Evolutionary conservation across 140 eudicot genomes (phyloP).

Genomic region (Artemisia princeps): DNA sequence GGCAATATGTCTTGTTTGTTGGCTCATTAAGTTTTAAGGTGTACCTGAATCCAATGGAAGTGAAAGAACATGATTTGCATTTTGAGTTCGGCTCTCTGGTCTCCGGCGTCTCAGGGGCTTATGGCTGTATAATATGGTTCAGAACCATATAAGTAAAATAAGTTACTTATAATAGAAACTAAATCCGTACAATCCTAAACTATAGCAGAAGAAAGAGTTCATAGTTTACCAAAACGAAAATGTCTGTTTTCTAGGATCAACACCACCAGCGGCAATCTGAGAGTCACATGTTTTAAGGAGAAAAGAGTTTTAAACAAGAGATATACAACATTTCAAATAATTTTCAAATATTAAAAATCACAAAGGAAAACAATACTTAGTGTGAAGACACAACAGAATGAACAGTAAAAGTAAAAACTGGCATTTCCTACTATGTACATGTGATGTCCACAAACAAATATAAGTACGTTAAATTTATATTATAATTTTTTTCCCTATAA

Average conservation of each 20-base stretch:
- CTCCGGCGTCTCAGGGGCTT: slow-evolving; percentile 44
- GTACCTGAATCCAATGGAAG: slow-evolving; percentile 45
- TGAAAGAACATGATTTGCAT: slow-evolving; percentile 51
- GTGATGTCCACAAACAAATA: slow-evolving; percentile 20
- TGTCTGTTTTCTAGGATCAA: slow-evolving; percentile 62
- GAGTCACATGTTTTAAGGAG: slow-evolving; percentile 12
- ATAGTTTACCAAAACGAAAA: slow-evolving; percentile 55
- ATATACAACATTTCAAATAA: slow-evolving; percentile 8
- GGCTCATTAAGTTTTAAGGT: slow-evolving; percentile 31
- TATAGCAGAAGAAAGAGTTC: neutral
- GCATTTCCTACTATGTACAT: neutral
- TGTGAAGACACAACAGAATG: neutral
- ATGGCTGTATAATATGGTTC: slow-evolving; percentile 36
- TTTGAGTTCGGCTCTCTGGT: slow-evolving; percentile 28
- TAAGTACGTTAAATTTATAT: neutral
- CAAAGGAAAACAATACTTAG: neutral
- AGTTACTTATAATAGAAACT: neutral
- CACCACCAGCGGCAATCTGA: slow-evolving; percentile 61
- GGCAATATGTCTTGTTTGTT: slow-evolving; percentile 40
- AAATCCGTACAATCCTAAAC: neutral
- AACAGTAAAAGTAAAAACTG: too few species aligned
- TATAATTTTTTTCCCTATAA: neutral
- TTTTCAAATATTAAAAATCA: slow-evolving; percentile 1
- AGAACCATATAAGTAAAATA: slow-evolving; percentile 3
- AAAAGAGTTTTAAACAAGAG: slow-evolving; percentile 11